Evolutionary conservation across 2,329 filamentous ascomycete genomes (phyloP).

Genomic region (Hymenotorrendiella dingleyae): DNA sequence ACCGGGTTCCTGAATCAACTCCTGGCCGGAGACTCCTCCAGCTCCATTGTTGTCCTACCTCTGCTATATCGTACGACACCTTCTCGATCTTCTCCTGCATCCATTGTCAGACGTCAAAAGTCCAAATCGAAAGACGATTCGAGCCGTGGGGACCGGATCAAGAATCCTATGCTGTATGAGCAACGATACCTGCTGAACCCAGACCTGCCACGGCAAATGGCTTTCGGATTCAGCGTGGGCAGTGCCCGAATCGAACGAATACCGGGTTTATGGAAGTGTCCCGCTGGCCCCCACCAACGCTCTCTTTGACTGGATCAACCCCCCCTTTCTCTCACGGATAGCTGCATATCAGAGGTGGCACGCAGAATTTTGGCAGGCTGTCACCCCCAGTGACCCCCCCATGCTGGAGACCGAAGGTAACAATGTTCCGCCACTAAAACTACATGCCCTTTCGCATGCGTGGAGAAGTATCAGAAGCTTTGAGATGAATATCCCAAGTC

Average conservation of each 20-base stretch:
- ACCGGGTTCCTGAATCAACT: slow-evolving; percentile 6
- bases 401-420: slow-evolving; percentile 15
- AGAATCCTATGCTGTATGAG: too few relatives aligned
- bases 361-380: slow-evolving; percentile 5
- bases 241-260: too few relatives aligned
- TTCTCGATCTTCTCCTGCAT: slow-evolving; percentile 3
- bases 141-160: too few relatives aligned
- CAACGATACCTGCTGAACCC: too few relatives aligned
- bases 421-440: slow-evolving; percentile 10
- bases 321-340: slow-evolving; percentile 4
- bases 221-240: too few relatives aligned
- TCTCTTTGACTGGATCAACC: not conserved
- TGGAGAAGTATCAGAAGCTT: slow-evolving; percentile 4
- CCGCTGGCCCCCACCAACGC: slow-evolving; percentile 2
- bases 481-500: slow-evolving; percentile 3
- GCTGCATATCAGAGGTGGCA: slow-evolving; percentile 11
- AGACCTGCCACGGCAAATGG: too few relatives aligned
- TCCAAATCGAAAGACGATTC: too few relatives aligned
- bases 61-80: not conserved
- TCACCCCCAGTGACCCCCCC: slow-evolving; percentile 13
- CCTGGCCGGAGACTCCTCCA: not conserved
- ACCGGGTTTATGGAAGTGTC: slow-evolving; percentile 19
- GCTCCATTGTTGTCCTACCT: not conserved
- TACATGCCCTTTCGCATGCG: slow-evolving; percentile 11
- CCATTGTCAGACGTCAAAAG: slow-evolving; percentile 3